Conservation (phyloP, 2,329 filamentous ascomycete species). For the Phialophora verrucosa region DNA sequence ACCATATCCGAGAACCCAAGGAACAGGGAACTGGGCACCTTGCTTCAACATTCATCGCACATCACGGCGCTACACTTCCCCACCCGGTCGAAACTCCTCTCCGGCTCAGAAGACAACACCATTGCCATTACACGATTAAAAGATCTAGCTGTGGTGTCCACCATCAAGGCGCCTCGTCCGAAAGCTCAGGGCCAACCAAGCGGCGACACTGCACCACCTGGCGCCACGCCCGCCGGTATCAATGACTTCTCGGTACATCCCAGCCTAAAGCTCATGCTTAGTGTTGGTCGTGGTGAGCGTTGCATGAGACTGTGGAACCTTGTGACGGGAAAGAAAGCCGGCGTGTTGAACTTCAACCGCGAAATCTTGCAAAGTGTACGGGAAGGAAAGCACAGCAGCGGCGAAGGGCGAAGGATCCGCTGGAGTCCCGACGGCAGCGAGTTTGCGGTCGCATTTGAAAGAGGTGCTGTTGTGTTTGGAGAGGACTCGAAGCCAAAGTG, state of each 20-base stretch:
- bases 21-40: constrained; percentile 84
- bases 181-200: constrained; percentile 80
- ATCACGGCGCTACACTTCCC: constrained; percentile 83
- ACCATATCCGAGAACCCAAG: constrained; percentile 81
- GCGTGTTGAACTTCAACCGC: constrained; percentile 82
- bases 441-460: constrained; percentile 87
- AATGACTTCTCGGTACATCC: constrained; percentile 96
- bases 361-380: constrained; percentile 75
- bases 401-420: constrained; percentile 80
- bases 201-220: constrained; percentile 84
- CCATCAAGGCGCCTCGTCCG: constrained; percentile 85
- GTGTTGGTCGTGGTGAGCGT: constrained; percentile 84
- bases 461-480: constrained; percentile 82
- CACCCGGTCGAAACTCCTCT: constrained; percentile 82
- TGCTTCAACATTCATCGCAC: constrained; percentile 84
- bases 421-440: constrained; percentile 81
- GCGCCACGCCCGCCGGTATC: constrained; percentile 81
- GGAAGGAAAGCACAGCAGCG: constrained; percentile 75
- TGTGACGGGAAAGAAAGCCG: constrained; percentile 93
- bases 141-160: constrained; percentile 87
- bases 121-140: constrained; percentile 85
- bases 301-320: constrained; percentile 96
- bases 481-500: constrained; percentile 78
- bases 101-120: constrained; percentile 87
- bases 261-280: constrained; percentile 95